These are phyloP conservation scores for Aspergillus ellipticus DNA, from an alignment of 495 filamentous ascomycete species.

Conservation along the genomic window DNA sequence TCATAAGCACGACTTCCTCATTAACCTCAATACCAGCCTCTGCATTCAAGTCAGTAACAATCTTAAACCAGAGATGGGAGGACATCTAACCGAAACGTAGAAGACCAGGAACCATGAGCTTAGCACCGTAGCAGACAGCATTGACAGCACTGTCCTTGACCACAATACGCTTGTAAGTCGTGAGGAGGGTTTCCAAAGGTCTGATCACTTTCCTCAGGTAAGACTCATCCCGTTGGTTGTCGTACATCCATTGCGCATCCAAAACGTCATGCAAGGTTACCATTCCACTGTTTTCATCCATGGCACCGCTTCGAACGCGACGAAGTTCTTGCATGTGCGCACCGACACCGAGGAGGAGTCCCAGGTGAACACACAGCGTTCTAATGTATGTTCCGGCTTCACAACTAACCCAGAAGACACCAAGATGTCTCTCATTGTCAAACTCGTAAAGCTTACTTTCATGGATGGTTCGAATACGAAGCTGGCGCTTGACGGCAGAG, in stretches of 20 bases:
- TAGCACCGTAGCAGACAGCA: conserved; percentile 96
- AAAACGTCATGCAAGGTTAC: conserved; percentile 95
- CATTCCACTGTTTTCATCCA: conserved; percentile 82
- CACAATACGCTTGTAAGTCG: conserved; percentile 88
- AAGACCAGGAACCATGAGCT: conserved; percentile 95
- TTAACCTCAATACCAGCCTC: conserved; percentile 82
- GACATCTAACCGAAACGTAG: conserved; percentile 69
- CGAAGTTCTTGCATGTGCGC: conserved; percentile 98
- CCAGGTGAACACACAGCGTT: conserved; percentile 94
- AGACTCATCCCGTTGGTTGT: conserved; percentile 86
- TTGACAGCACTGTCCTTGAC: conserved; percentile 97
- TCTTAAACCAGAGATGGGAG: neutral
- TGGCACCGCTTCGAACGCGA: conserved; percentile 88
- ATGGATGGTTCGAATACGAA: conserved; percentile 94
- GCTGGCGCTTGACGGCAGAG: conserved; percentile 95
- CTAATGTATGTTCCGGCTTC: conserved; percentile 98
- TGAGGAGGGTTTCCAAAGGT: conserved; percentile 87
- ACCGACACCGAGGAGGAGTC: conserved; percentile 86
- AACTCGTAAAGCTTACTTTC: conserved; percentile 95
- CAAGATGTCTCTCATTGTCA: conserved; percentile 95
- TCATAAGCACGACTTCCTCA: conserved; percentile 95
- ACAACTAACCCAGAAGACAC: conserved; percentile 98
- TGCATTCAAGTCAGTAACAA: conserved; percentile 32
- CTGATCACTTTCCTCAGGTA: conserved; percentile 83
- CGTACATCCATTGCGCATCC: conserved; percentile 89